Evolutionary conservation across 2,329 filamentous ascomycete species (phyloP).

Genomic region (Paecilomyces sp.): DNA sequence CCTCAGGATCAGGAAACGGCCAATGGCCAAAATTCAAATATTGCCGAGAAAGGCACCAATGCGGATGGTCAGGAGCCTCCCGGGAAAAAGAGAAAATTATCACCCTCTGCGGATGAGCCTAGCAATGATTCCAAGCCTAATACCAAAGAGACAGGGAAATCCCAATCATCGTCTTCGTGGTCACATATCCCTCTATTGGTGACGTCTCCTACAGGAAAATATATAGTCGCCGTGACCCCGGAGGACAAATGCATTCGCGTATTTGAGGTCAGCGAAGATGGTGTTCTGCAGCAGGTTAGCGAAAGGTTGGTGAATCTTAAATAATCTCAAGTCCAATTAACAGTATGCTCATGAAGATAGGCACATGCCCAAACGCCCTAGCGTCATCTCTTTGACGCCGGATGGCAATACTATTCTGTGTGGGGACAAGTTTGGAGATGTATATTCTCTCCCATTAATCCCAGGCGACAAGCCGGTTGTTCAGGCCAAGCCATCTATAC

Average conservation of each 20-base stretch:
- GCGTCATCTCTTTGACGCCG: slow-evolving; percentile 62
- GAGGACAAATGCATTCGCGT: slow-evolving; percentile 90
- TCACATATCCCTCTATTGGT: slow-evolving; percentile 65
- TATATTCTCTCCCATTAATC: slow-evolving; percentile 77
- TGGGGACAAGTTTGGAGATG: slow-evolving; percentile 95
- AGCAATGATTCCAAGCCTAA: slow-evolving; percentile 7
- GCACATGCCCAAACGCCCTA: slow-evolving; percentile 83
- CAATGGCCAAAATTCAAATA: slow-evolving; percentile 15
- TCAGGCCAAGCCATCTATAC: slow-evolving; percentile 23
- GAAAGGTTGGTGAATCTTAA: slow-evolving; percentile 51
- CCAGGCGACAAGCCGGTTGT: slow-evolving; percentile 25
- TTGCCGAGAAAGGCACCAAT: slow-evolving; percentile 15
- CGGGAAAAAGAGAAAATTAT: slow-evolving; percentile 38
- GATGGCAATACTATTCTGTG: slow-evolving; percentile 68
- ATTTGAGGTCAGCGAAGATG: slow-evolving; percentile 59
- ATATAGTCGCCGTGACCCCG: slow-evolving; percentile 73
- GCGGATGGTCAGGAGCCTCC: slow-evolving; percentile 29
- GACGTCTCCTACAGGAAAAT: slow-evolving; percentile 54
- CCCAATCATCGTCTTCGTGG: slow-evolving; percentile 17
- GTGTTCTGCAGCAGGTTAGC: slow-evolving; percentile 60
- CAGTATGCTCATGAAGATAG: slow-evolving; percentile 37
- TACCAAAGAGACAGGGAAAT: slow-evolving; percentile 12
- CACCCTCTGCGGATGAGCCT: slow-evolving; percentile 16
- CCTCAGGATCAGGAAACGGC: slow-evolving; percentile 25
- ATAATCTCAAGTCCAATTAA: neutral